These are phyloP conservation scores for Blastocystis sp. DNA, from an alignment of 352 stramenopile genomes.

Conservation along the genomic window DNA sequence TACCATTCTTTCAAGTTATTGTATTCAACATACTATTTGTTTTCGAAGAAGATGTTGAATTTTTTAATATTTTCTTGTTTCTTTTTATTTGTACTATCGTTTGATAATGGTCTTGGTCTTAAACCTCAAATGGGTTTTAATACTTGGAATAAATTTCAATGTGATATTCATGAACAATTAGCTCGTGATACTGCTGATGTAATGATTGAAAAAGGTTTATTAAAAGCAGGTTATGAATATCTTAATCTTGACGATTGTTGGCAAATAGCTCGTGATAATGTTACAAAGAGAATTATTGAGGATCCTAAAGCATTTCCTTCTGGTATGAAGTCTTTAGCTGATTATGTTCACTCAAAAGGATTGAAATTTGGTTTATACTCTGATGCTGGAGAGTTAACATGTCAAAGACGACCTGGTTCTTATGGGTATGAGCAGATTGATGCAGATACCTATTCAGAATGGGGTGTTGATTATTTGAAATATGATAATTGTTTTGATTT, in stretches of 20 bases:
- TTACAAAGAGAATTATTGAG: constrained; percentile 8
- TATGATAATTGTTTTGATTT: constrained; percentile 38
- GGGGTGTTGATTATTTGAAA: constrained; percentile 40
- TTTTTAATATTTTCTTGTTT: no score
- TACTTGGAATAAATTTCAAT: constrained; percentile 37
- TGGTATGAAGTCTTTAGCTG: constrained; percentile 30
- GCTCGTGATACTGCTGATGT: constrained; percentile 36
- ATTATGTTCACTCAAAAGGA: constrained; percentile 38
- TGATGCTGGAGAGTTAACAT: constrained; percentile 35
- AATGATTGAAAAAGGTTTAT: constrained; percentile 14
- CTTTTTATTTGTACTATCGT: no score
- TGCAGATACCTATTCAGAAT: constrained; percentile 41
- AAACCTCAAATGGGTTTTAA: no score
- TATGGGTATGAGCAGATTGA: constrained; percentile 41
- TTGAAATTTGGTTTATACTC: constrained; percentile 39
- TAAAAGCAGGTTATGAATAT: constrained; percentile 33
- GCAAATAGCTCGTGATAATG: constrained; percentile 23
- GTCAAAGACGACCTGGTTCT: constrained; percentile 34
- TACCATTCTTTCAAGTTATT: no score
- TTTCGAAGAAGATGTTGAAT: no score
- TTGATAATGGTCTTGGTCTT: no score
- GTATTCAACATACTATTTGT: no score
- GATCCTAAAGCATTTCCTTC: constrained; percentile 38
- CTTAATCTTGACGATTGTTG: constrained; percentile 39
- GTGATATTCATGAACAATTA: constrained; percentile 23